Base-by-base conservation (phyloP, 2,329 filamentous ascomycete species). In the Aspergillus felis region DNA sequence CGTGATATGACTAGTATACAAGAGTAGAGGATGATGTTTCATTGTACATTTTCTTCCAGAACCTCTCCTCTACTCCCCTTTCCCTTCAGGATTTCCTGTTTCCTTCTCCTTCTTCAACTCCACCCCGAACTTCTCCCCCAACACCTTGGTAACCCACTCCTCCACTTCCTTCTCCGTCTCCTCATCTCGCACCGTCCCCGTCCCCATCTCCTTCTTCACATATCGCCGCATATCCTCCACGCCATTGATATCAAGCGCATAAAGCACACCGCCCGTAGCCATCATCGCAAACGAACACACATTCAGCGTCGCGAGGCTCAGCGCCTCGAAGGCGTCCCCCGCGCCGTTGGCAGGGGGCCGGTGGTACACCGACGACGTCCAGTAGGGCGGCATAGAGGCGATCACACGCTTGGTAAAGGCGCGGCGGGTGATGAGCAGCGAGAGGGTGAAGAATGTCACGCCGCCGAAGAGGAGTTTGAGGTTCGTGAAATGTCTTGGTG, bases 261-360 rank as follows among this genome's bases (percentile, higher is more conserved):
- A 96, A 60, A 90, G 79, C 10, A 87, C 73, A 0, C 88, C 91
- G 3, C 93, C 94, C 0, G 84, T 81, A 8, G 83, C 76, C 82
- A 95, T 85, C 72, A 96, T 85, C 0, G 82, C 87, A 51, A 94
- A 84, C 65, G 87, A 89, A 32, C 87, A 68, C 12, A 94, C 90
- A 66, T 96, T 96, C 65, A 97, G 82, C 0, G 92, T 96, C 0
- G 93, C 94, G 38, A 97, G 79, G 51, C 87, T 89, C 24, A 99
- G 79, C 0, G 93, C 93, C 74, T 96, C 89, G 35, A 89, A 76
- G 0, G 93, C 93, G 61, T 97, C 87, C 42, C 89, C 71, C 1
- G 85, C 82, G 7, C 87, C 86, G 67, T 87, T 88, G 28, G 85
- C 81, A 14, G 70, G 62, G 1, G 72, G 74, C 44, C 74, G 68